phyloP scores from a whole-genome alignment of 164 flowering plant species.

The Platanus orientalis region DNA sequence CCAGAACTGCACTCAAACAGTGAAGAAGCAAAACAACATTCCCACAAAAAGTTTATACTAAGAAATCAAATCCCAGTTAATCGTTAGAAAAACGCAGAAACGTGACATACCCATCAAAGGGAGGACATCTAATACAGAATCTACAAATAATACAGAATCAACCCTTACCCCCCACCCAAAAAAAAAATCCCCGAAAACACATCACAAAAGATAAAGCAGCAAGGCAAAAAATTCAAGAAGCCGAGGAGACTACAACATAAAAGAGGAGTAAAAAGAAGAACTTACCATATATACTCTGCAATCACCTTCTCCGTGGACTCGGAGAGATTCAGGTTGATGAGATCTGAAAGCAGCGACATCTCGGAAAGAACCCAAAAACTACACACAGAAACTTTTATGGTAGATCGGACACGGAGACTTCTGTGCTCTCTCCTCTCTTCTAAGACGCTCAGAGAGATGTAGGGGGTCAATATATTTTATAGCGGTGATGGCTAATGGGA shows the following conservation, averaged over 20 bases:
- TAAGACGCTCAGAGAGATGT: too few species aligned
- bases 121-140: too few species aligned
- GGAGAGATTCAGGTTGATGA: conserved; percentile 20
- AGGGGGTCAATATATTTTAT: too few species aligned
- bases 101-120: background rate
- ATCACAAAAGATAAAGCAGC: background rate
- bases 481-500: too few species aligned
- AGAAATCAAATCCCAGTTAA: background rate
- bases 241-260: conserved; percentile 6
- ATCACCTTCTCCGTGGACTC: conserved; percentile 25
- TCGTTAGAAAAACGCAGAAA: background rate
- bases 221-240: background rate
- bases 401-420: too few species aligned
- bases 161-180: too few species aligned
- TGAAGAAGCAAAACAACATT: background rate
- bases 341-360: conserved; percentile 19
- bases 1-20: too few species aligned
- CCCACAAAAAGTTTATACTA: background rate
- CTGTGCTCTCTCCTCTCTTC: too few species aligned
- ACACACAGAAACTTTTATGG: too few species aligned
- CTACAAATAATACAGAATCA: background rate
- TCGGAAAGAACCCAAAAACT: background rate
- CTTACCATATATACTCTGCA: conserved; percentile 37
- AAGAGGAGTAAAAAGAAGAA: background rate
- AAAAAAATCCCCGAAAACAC: background rate